These are phyloP conservation scores for Brettanomyces nanus DNA, from an alignment of 805 yeast species.

Conservation along the genomic window DNA sequence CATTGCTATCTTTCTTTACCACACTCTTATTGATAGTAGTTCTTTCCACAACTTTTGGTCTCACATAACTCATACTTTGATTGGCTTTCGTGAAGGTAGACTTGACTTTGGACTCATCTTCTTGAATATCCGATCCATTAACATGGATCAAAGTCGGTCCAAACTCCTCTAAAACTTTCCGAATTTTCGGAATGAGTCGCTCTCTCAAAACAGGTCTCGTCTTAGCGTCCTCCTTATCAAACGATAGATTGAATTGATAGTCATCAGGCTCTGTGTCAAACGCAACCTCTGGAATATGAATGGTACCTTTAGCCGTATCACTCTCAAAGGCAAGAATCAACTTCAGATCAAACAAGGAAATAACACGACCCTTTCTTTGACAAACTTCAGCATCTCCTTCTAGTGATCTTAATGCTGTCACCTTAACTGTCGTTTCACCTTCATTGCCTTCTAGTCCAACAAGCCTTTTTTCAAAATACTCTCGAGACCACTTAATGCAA, in stretches of 20 bases:
- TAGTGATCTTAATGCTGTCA: constrained; percentile 45
- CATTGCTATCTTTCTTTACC: constrained; percentile 1
- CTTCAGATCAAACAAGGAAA: constrained; percentile 79
- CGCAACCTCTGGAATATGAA: constrained; percentile 85
- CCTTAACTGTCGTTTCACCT: constrained; percentile 24
- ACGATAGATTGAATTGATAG: constrained; percentile 71
- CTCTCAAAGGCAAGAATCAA: constrained; percentile 49
- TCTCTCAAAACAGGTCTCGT: constrained; percentile 37
- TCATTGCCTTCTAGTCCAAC: constrained; percentile 37
- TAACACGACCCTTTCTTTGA: constrained; percentile 95
- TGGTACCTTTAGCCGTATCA: constrained; percentile 47
- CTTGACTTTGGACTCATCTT: constrained; percentile 56
- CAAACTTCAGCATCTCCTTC: constrained; percentile 97
- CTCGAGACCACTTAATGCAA: constrained; percentile 85
- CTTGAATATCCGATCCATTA: constrained; percentile 85
- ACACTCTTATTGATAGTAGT: constrained; percentile 19
- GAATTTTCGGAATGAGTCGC: constrained; percentile 60
- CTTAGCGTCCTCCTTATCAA: constrained; percentile 51
- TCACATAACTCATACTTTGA: constrained; percentile 27
- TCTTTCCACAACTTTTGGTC: constrained; percentile 21
- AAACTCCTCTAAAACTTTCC: constrained; percentile 51
- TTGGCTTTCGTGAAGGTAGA: constrained; percentile 48
- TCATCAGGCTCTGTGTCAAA: constrained; percentile 85
- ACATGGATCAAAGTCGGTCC: constrained; percentile 68
- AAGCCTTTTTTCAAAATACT: constrained; percentile 60